Conservation (phyloP, 2,329 filamentous ascomycete species). For the Arthroderma sp. region DNA sequence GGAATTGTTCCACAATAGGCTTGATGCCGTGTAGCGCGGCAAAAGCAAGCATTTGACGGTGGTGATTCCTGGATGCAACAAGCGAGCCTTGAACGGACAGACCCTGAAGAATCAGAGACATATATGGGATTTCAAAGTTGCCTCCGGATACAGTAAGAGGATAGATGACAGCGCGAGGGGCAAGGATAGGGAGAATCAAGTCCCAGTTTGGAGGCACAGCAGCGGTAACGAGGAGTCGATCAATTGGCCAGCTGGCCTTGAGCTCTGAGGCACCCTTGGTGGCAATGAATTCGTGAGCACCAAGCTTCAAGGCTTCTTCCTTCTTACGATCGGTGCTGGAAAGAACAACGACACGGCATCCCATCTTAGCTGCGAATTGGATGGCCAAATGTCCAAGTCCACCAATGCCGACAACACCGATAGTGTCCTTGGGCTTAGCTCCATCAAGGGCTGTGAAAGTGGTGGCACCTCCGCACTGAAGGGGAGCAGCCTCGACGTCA, state of each 20-base stretch:
- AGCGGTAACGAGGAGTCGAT: slow-evolving; percentile 24
- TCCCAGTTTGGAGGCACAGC: slow-evolving; percentile 22
- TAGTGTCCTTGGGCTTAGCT: slow-evolving; percentile 31
- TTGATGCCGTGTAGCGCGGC: slow-evolving; percentile 46
- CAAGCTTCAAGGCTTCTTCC: slow-evolving; percentile 40
- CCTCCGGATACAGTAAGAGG: slow-evolving; percentile 17
- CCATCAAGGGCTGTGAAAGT: slow-evolving; percentile 37
- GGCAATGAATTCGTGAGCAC: slow-evolving; percentile 39
- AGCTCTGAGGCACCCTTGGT: slow-evolving; percentile 11
- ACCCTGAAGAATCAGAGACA: slow-evolving; percentile 13
- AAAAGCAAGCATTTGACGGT: slow-evolving; percentile 52
- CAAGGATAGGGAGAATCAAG: slow-evolving; percentile 19
- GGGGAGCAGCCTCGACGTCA: slow-evolving; percentile 32
- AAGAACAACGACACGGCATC: slow-evolving; percentile 45
- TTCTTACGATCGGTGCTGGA: slow-evolving; percentile 39
- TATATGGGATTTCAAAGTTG: slow-evolving; percentile 17
- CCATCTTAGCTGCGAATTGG: slow-evolving; percentile 87
- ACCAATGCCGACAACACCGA: slow-evolving; percentile 42
- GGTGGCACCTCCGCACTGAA: slow-evolving; percentile 40
- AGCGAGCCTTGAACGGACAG: slow-evolving; percentile 13
- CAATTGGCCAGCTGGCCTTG: slow-evolving; percentile 10
- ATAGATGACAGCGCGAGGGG: slow-evolving; percentile 17
- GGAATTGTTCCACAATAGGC: slow-evolving; percentile 52
- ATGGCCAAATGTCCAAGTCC: slow-evolving; percentile 66
- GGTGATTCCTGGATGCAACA: slow-evolving; percentile 26